Evolutionary conservation across 257 asterid genomes (phyloP).

Genomic region (Gentiana dahurica): DNA sequence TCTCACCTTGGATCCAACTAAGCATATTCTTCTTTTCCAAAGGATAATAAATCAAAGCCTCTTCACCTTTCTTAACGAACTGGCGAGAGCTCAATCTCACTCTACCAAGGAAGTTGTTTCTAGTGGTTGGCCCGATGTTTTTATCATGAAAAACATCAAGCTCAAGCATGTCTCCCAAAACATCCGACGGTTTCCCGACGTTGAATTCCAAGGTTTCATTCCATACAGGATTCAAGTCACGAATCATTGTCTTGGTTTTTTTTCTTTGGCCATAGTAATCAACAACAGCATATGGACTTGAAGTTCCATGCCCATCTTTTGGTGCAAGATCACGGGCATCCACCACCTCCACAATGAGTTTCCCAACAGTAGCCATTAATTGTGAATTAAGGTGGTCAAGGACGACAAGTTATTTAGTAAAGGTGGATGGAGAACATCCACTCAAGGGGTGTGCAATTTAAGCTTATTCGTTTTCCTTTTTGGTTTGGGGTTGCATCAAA

Average conservation of each 20-base stretch:
- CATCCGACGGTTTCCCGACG: slow-evolving; percentile 49
- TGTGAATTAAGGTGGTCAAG: background rate
- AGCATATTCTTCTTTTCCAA: slow-evolving; percentile 54
- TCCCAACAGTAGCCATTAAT: slow-evolving; percentile 36
- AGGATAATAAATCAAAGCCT: slow-evolving; percentile 70
- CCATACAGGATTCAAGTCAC: slow-evolving; percentile 78
- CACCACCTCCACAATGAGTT: slow-evolving; percentile 65
- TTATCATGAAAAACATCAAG: slow-evolving; percentile 54
- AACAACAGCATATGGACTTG: slow-evolving; percentile 66
- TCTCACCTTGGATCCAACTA: slow-evolving; percentile 74
- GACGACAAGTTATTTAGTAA: background rate
- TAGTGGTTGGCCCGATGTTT: slow-evolving; percentile 59
- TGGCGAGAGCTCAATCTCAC: slow-evolving; percentile 48
- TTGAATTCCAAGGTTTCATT: slow-evolving; percentile 56
- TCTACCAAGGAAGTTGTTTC: slow-evolving; percentile 68
- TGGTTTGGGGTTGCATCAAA: too few species aligned
- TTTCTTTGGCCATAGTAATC: slow-evolving; percentile 75
- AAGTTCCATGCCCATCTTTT: slow-evolving; percentile 81
- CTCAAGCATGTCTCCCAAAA: slow-evolving; percentile 70
- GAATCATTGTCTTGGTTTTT: slow-evolving; percentile 52
- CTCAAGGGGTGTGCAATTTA: too few species aligned
- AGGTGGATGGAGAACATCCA: background rate
- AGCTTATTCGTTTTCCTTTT: too few species aligned
- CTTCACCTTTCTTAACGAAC: slow-evolving; percentile 86
- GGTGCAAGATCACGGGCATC: slow-evolving; percentile 72